These are phyloP conservation scores for Fragilaria radians DNA, from an alignment of 108 stramenopile genomes.

Conservation along the genomic window DNA sequence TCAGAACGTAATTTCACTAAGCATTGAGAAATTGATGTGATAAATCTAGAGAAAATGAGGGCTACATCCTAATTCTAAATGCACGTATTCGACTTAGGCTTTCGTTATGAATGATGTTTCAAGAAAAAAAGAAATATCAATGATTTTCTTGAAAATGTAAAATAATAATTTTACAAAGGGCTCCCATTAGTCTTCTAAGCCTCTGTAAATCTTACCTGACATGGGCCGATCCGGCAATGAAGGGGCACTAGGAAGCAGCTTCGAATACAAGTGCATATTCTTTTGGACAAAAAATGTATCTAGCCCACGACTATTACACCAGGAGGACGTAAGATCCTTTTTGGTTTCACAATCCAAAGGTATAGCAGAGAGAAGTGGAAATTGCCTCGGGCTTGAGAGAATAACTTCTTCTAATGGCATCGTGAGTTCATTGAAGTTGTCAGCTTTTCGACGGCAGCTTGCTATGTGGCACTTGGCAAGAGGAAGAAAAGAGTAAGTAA, in stretches of 20 bases:
- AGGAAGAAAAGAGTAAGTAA: constrained; percentile 50
- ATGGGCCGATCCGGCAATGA: neutral
- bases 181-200: no score
- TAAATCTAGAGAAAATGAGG: no score
- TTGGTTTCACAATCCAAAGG: constrained; percentile 5
- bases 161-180: no score
- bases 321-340: neutral
- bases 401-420: constrained; percentile 54
- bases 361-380: neutral
- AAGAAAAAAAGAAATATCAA: no score
- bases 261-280: constrained; percentile 17
- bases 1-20: no score
- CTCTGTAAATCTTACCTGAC: no score
- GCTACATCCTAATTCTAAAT: no score
- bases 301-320: constrained; percentile 3
- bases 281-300: constrained; percentile 5
- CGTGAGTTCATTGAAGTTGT: constrained; percentile 38
- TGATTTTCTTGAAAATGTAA: no score
- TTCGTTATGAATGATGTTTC: no score
- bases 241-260: neutral
- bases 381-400: constrained; percentile 9
- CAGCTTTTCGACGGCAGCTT: constrained; percentile 36
- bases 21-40: no score
- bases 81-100: no score
- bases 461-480: constrained; percentile 47